These are phyloP conservation scores for Candida methanosorbosa DNA, from an alignment of 805 yeast species.

Conservation along the genomic window DNA sequence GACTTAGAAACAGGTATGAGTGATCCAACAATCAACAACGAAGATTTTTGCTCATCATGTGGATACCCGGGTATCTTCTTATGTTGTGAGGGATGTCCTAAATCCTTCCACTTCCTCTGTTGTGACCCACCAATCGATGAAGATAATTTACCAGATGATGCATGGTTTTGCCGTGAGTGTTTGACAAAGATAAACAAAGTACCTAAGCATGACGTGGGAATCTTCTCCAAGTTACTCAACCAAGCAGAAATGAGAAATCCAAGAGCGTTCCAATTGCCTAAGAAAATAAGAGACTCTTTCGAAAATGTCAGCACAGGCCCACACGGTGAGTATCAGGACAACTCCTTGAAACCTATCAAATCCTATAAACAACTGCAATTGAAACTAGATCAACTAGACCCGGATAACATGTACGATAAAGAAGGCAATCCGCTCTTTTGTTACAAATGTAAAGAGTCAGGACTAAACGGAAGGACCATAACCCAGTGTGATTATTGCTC, in stretches of 20 bases:
- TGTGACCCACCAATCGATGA: constrained; percentile 85
- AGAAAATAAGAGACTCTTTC: constrained; percentile 58
- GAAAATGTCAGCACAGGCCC: constrained; percentile 61
- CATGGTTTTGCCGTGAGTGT: constrained; percentile 87
- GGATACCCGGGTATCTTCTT: constrained; percentile 83
- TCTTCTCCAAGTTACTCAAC: constrained; percentile 49
- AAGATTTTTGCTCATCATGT: constrained; percentile 88
- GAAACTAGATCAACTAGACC: constrained; percentile 41
- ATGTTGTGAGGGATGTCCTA: constrained; percentile 92
- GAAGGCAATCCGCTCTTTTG: constrained; percentile 66
- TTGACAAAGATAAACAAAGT: constrained; percentile 25
- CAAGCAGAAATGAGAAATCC: constrained; percentile 54
- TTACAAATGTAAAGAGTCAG: constrained; percentile 67
- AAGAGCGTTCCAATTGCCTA: constrained; percentile 60
- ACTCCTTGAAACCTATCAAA: constrained; percentile 42
- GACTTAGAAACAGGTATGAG: constrained; percentile 4
- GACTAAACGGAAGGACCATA: constrained; percentile 45
- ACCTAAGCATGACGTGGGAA: constrained; percentile 28
- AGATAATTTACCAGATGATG: constrained; percentile 68
- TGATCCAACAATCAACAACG: constrained; percentile 37
- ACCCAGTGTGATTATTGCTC: constrained; percentile 80
- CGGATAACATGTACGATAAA: constrained; percentile 51
- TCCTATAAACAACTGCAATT: constrained; percentile 31
- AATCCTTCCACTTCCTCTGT: constrained; percentile 86
- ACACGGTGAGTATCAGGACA: constrained; percentile 65